These are phyloP conservation scores for Vitis vinifera DNA, from an alignment of 164 flowering plant genomes.

Conservation along the genomic window DNA sequence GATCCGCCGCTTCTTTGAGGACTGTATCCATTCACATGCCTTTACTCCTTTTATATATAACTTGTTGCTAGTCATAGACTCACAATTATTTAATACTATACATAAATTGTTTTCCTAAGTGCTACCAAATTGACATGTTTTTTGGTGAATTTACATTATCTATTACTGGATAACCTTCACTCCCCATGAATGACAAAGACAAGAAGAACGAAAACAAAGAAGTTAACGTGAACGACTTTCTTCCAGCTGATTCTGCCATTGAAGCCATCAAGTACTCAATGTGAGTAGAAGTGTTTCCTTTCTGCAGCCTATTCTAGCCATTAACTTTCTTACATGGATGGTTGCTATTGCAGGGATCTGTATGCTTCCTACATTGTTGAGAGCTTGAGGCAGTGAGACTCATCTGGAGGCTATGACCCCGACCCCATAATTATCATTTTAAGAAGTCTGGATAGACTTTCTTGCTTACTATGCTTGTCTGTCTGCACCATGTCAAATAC, in stretches of 20 bases:
- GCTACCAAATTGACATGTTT: background rate
- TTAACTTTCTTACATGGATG: background rate
- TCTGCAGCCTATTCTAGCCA: background rate
- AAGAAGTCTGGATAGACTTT: background rate
- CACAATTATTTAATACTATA: background rate
- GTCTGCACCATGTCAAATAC: background rate
- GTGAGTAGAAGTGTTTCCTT: slow-evolving; percentile 36
- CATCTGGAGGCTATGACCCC: background rate
- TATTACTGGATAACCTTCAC: slow-evolving; percentile 27
- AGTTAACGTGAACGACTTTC: slow-evolving; percentile 81
- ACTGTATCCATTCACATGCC: slow-evolving; percentile 60
- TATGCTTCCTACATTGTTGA: slow-evolving; percentile 84
- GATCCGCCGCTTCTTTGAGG: slow-evolving; percentile 92
- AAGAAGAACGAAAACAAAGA: slow-evolving; percentile 94
- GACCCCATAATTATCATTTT: too few species aligned
- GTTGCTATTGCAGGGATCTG: slow-evolving; percentile 61
- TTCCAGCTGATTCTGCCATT: slow-evolving; percentile 73
- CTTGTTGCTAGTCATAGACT: background rate
- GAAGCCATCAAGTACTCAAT: slow-evolving; percentile 81
- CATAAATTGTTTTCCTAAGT: background rate
- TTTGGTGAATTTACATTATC: background rate
- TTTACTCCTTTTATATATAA: background rate
- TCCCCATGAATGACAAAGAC: slow-evolving; percentile 40
- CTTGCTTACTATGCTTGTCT: background rate
- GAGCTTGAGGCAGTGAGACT: slow-evolving; percentile 68